Evolutionary conservation across 2,329 filamentous ascomycete species (phyloP), one percentile per base, ranked within the genome.

Genomic region (Coniochaeta sp.): DNA sequence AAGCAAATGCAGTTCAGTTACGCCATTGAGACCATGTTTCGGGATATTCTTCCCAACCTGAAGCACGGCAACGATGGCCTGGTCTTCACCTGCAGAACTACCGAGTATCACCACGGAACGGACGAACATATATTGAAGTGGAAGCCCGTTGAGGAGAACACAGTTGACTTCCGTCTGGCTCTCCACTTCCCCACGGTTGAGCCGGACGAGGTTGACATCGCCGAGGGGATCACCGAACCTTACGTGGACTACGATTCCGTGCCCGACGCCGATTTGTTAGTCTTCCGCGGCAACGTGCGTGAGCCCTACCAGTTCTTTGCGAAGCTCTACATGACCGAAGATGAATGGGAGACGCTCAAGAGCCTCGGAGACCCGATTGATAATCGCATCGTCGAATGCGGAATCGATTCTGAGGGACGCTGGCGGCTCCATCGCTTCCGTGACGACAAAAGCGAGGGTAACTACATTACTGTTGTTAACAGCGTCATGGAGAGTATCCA

Each of bases 131-230:
- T 97, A 64, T 79, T 99, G 43, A 99, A 99, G 74, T 99, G 95
- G 95, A 99, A 99, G 76, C 92, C 93, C 0, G 91, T 91, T 4
- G 82, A 90, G 65, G 95, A 99, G 73, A 99, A 99, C 77, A 96
- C 92, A 0, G 86, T 99, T 66, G 95, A 99, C 72, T 97, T 96
- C 73, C 84, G 89, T 47, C 81, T 98, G 67, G 84, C 84, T 58
- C 81, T 99, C 50, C 80, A 83, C 14, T 98, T 97, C 68, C 89
- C 89, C 0, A 70, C 79, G 0, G 79, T 89, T n/a, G 82, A 90
- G 62, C 88, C 89, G 1, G 84, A 88, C 68, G 82, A 84, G 16
- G 75, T 79, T 17, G 89, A 95, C 67, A 83, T 84, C 54, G 83
- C 85, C 36, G 88, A 90, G 19, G 88, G 87, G 19, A 73, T 83